A percentile compares a stretch with the other conserved stretches of the same genome.
phyloP scores from a whole-genome alignment of 192 early-diverging fungal genomes.

The Chytriomyces sp. region DNA sequence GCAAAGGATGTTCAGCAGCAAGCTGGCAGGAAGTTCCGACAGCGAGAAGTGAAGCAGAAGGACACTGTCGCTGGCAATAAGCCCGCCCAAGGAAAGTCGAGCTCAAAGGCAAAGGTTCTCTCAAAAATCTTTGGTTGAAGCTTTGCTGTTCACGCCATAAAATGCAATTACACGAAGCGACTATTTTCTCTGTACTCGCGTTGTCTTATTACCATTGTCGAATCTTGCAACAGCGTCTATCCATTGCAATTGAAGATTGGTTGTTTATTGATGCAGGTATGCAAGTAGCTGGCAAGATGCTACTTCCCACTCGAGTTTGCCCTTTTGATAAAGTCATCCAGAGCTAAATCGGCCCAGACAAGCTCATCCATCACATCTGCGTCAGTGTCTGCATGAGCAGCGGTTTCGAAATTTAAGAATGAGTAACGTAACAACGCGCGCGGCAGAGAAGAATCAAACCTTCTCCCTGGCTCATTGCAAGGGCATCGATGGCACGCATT shows the following conservation, averaged over 20 bases:
- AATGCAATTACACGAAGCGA: too few relatives aligned
- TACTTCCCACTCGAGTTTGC: not conserved
- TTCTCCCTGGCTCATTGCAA: not conserved
- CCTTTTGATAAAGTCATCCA: not conserved
- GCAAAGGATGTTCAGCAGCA: not conserved
- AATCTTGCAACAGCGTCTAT: not conserved
- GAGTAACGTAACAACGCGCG: not conserved
- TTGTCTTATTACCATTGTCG: too few relatives aligned
- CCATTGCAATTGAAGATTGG: not conserved
- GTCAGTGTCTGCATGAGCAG: not conserved
- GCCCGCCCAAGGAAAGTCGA: slow-evolving; percentile 1
- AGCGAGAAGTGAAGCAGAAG: slow-evolving; percentile 65
- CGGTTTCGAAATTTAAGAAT: not conserved
- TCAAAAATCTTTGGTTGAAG: slow-evolving; percentile 29
- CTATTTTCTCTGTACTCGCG: too few relatives aligned
- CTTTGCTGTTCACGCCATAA: not conserved
- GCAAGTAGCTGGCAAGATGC: not conserved
- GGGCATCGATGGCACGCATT: not conserved
- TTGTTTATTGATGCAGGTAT: not conserved
- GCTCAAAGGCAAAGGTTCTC: slow-evolving; percentile 17
- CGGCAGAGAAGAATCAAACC: not conserved
- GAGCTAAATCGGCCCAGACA: not conserved
- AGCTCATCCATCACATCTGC: not conserved
- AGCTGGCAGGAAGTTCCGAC: slow-evolving; percentile 57
- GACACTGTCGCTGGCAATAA: slow-evolving; percentile 31